Percentiles rank a stretch among this genome's conserved stretches.
Evolutionary conservation across 768 basidiomycete species (phyloP).

Genomic region (Pulveroboletus sp.): DNA sequence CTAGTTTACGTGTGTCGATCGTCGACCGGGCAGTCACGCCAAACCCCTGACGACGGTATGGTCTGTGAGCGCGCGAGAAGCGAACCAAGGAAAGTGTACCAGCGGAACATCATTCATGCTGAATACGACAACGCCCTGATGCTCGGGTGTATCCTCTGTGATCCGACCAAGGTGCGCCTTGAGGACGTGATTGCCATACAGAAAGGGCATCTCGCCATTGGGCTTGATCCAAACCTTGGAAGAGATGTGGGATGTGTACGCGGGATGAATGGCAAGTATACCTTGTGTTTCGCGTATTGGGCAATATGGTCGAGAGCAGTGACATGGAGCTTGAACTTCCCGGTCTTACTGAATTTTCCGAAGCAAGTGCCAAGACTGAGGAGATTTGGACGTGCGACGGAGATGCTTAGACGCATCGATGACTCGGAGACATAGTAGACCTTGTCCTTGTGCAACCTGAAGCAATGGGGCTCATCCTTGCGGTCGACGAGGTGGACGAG

Average conservation of each 20-base stretch:
- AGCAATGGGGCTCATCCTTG: constrained; percentile 91
- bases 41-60: constrained; percentile 63
- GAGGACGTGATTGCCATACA: constrained; percentile 97
- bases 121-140: constrained; percentile 96
- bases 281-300: constrained; percentile 98
- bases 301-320: constrained; percentile 90
- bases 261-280: constrained; percentile 30
- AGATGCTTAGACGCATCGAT: constrained; percentile 89
- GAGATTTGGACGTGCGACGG: constrained; percentile 88
- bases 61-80: constrained; percentile 4
- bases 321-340: constrained; percentile 96
- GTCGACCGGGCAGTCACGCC: constrained; percentile 97
- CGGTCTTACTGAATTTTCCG: constrained; percentile 95
- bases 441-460: constrained; percentile 89
- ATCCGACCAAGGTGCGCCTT: constrained; percentile 99
- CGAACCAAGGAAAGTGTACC: constrained; percentile 38
- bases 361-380: constrained; percentile 93
- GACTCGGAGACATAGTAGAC: constrained; percentile 97
- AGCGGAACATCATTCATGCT: constrained; percentile 94
- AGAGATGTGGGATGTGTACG: neutral
- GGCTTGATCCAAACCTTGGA: constrained; percentile 95
- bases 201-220: constrained; percentile 98
- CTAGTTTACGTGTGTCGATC: constrained; percentile 92
- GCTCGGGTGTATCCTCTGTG: constrained; percentile 98
- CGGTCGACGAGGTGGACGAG: constrained; percentile 93